Evolutionary conservation across 306 rosid genomes (phyloP), one percentile per base, ranked within the genome.

Genomic region (Medicago ruthenica): DNA sequence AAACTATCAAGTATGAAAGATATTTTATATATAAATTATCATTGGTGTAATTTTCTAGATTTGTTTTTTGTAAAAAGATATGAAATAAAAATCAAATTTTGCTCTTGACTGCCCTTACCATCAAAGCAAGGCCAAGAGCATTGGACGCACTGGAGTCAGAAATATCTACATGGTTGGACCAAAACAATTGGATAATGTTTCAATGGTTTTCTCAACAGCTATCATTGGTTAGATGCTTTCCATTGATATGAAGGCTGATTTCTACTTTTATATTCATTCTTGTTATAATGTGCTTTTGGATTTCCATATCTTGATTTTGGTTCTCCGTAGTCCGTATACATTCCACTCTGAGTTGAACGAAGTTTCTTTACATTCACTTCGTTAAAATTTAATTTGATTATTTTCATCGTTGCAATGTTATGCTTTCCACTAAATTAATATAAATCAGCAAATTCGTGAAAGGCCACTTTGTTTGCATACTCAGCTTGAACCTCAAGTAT

Each of bases 221-320:
- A 34, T 34, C 0, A 34, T 34, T 34, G 1, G 37, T 34, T 34
- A 5, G 37, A 34, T 34, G 37, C 37, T 34, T 34, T 34, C 37
- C 37, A 34, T 50, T 54, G 15, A 55, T 67, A 8, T 21, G 55
- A 24, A 54, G 51, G 74, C 74, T 22, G 10, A 11, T 67, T 53
- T 76, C 55, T 76, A 22, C 48, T 67, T 59, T 67, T 54, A 76
- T 17, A 31, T 61, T 37, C 40, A 22, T 14, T 75, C 65, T 18
- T 21, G 53, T 50, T 50, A 50, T 61, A 37, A 17, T 9, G 45
- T 51, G 22, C 51, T 34, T 51, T 70, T 70, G 81, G 14, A n/a
- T 9, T 60, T 63, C 20, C 12, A 8, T 34, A 34, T 34, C 37
- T 34, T 34, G 37, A 34, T 34, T 70, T 36, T 22, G 34, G 64